These are phyloP conservation scores for Arachnopeziza araneosa DNA, from an alignment of 2,329 filamentous ascomycete genomes.

Conservation along the genomic window DNA sequence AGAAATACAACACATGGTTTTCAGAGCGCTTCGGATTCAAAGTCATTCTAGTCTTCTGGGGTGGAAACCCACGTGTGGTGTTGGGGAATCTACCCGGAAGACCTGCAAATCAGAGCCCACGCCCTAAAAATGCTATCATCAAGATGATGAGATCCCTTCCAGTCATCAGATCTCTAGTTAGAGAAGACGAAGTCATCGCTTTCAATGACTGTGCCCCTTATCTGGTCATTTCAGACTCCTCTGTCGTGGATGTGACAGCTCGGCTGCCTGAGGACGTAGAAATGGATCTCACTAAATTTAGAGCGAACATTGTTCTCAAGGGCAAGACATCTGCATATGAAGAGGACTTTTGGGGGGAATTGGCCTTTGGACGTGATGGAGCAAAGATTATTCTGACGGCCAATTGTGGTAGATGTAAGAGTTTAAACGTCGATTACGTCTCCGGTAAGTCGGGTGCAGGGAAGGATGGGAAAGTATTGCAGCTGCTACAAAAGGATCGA, in stretches of 20 bases:
- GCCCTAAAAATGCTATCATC: constrained; percentile 3
- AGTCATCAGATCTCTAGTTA: constrained; percentile 13
- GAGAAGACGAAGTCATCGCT: constrained; percentile 46
- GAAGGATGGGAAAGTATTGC: constrained; percentile 56
- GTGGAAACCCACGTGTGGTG: constrained; percentile 51
- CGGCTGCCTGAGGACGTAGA: constrained; percentile 44
- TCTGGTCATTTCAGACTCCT: constrained; percentile 65
- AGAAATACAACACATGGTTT: constrained; percentile 59
- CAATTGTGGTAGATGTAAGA: constrained; percentile 64
- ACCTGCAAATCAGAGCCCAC: constrained; percentile 15
- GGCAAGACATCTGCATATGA: constrained; percentile 52
- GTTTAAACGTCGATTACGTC: constrained; percentile 65
- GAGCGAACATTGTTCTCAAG: constrained; percentile 66
- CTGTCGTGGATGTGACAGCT: constrained; percentile 58
- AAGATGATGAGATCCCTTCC: constrained; percentile 17
- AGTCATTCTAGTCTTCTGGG: constrained; percentile 59
- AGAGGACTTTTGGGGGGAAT: constrained; percentile 63
- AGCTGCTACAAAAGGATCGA: constrained; percentile 64
- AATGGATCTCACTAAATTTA: constrained; percentile 64
- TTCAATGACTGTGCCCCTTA: constrained; percentile 75
- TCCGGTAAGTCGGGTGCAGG: constrained; percentile 55
- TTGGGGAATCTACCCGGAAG: constrained; percentile 41
- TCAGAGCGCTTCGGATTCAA: constrained; percentile 57
- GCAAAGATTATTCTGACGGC: constrained; percentile 53
- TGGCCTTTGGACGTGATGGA: background rate